Evolutionary conservation across 2,329 filamentous ascomycete species (phyloP).

Genomic region (Cladosporium sp.): DNA sequence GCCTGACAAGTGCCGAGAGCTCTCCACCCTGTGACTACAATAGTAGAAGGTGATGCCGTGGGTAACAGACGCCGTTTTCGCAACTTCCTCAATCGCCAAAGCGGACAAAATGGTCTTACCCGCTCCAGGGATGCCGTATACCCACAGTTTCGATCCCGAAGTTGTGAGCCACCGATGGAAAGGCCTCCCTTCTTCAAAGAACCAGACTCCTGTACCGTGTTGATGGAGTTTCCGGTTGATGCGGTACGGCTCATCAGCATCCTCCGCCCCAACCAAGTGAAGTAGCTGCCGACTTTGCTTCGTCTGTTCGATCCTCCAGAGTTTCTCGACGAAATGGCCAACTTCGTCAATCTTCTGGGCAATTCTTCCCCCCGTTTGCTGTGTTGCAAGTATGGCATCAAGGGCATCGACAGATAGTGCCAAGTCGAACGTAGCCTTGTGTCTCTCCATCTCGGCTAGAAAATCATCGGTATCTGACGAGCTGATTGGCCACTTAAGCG

Average conservation of each 20-base stretch:
- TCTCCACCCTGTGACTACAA: background rate
- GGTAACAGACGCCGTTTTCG: background rate
- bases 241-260: background rate
- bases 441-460: too few relatives aligned
- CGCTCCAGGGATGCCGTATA: slow-evolving; percentile 1
- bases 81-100: background rate
- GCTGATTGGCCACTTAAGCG: too few relatives aligned
- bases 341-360: too few relatives aligned
- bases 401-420: too few relatives aligned
- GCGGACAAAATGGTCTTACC: background rate
- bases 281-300: background rate
- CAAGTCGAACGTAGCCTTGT: too few relatives aligned
- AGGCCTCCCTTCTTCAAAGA: background rate
- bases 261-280: background rate
- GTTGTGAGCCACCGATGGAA: background rate
- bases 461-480: too few relatives aligned
- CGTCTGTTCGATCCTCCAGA: too few relatives aligned
- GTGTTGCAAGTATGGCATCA: too few relatives aligned
- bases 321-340: too few relatives aligned
- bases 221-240: background rate
- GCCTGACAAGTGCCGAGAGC: background rate
- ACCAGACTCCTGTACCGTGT: background rate
- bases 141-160: background rate
- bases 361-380: too few relatives aligned
- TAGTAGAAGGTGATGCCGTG: background rate